Evolutionary conservation across 2,329 filamentous ascomycete species (phyloP).

Genomic region (Alternaria burnsii): DNA sequence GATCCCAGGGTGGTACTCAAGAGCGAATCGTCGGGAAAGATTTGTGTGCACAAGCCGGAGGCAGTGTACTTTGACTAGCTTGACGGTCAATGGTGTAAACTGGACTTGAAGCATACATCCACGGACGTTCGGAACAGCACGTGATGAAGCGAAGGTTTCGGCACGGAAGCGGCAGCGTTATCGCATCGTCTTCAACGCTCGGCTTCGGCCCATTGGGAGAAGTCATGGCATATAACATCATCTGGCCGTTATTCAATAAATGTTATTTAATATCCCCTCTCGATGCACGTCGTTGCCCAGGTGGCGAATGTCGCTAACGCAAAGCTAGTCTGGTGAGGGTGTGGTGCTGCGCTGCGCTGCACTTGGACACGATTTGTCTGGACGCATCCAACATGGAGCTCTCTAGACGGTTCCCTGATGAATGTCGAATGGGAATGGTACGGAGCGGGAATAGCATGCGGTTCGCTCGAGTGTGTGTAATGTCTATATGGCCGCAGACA

Average conservation of each 20-base stretch:
- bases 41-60: constrained; percentile 56
- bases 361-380: constrained; percentile 6
- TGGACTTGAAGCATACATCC: neutral
- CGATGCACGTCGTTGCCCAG: constrained; percentile 3
- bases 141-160: neutral
- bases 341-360: constrained; percentile 19
- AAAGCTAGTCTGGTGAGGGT: constrained; percentile 16
- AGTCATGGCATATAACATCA: constrained; percentile 5
- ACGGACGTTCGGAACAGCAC: neutral
- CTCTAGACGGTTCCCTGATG: constrained; percentile 20
- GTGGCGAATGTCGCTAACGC: constrained; percentile 18
- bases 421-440: constrained; percentile 33
- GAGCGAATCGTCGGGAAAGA: constrained; percentile 51
- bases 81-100: neutral
- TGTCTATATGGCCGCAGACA: constrained; percentile 17
- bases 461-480: constrained; percentile 7
- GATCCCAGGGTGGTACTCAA: constrained; percentile 56
- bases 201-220: neutral
- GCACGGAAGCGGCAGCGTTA: neutral
- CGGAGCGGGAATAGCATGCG: constrained; percentile 18
- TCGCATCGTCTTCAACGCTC: neutral
- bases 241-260: constrained; percentile 12
- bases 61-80: constrained; percentile 53
- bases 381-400: constrained; percentile 1
- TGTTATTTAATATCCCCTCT: neutral